Percentiles rank a stretch among this genome's conserved stretches.
These are phyloP conservation scores for Leishmania tropica DNA, from an alignment of 208 protist species.

Conservation along the genomic window DNA sequence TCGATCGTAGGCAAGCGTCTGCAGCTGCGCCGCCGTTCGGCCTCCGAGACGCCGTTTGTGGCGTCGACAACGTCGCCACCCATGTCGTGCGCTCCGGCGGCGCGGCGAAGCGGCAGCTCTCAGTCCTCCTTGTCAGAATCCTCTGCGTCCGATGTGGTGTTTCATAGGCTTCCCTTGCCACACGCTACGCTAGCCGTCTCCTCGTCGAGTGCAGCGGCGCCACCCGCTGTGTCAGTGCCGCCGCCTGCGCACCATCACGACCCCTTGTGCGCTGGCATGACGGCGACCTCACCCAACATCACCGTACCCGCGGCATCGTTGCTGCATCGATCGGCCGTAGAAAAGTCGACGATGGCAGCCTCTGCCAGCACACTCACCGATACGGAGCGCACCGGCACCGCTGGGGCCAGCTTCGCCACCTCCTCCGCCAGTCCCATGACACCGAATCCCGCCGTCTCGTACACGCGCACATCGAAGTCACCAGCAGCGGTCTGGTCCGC, in stretches of 20 bases:
- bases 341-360: background rate
- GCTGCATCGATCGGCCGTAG: background rate
- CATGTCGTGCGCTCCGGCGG: background rate
- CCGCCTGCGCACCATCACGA: background rate
- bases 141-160: conserved; percentile 13
- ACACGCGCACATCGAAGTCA: background rate
- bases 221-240: background rate
- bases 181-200: background rate
- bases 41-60: conserved; percentile 6
- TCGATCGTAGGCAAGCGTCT: background rate
- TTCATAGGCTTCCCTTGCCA: conserved; percentile 5
- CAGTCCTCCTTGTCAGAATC: conserved; percentile 15
- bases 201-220: background rate
- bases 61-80: background rate
- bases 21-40: background rate
- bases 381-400: conserved; percentile 2
- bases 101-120: background rate
- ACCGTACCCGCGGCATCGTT: background rate
- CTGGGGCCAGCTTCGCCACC: background rate
- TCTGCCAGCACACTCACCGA: conserved; percentile 16
- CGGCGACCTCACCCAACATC: background rate
- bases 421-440: background rate
- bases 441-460: background rate
- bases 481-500: background rate
- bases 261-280: background rate